Conservation (phyloP, 371 early-diverging fungal genomes). For the Zychaea mexicana region DNA sequence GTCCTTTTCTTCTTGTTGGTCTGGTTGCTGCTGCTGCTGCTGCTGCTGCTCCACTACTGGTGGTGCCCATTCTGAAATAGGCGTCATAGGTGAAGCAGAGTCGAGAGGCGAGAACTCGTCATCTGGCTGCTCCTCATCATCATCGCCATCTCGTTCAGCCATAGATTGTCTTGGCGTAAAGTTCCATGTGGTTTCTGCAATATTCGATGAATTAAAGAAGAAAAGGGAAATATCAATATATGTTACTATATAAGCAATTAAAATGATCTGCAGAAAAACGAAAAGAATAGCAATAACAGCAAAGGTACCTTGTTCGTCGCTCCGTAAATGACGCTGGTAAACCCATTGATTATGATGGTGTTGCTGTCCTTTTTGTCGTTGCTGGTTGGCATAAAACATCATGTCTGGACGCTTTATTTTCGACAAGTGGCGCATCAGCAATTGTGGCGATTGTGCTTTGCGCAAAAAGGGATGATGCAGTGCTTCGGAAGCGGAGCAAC, state of each 20-base stretch:
- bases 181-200: slow-evolving; percentile 6
- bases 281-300: neutral
- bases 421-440: neutral
- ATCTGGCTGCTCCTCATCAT: neutral
- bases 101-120: neutral
- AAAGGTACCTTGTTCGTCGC: neutral
- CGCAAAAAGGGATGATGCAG: slow-evolving; percentile 65
- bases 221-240: neutral
- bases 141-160: neutral
- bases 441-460: slow-evolving; percentile 23
- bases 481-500: slow-evolving; percentile 69
- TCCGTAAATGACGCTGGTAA: neutral
- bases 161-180: slow-evolving; percentile 12
- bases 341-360: neutral
- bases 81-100: slow-evolving; percentile 3
- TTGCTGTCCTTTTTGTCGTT: neutral
- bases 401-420: neutral
- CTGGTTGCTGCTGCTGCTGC: neutral
- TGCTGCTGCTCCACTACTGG: neutral
- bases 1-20: neutral
- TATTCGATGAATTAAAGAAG: neutral
- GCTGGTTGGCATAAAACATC: neutral
- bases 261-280: neutral
- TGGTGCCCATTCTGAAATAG: slow-evolving; percentile 2
- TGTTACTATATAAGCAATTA: neutral